phyloP scores from a whole-genome alignment of 257 asterid genomes.

The Phtheirospermum japonicum region DNA sequence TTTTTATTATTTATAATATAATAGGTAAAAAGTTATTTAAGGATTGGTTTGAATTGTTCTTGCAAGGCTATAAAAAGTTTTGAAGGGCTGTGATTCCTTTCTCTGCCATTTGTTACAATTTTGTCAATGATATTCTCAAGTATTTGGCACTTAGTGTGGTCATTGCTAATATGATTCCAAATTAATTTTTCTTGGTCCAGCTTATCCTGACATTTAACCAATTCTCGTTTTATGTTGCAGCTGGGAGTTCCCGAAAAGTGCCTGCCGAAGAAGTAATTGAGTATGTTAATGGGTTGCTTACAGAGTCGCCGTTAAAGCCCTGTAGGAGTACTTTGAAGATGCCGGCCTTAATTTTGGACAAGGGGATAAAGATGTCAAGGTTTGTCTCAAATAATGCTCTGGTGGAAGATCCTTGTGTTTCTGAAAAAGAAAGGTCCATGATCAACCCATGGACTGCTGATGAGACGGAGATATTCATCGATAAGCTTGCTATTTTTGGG shows the following conservation, averaged over 20 bases:
- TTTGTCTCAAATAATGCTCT: conserved; percentile 71
- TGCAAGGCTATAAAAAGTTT: not conserved
- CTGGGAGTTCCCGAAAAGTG: conserved; percentile 49
- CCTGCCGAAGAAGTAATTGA: conserved; percentile 56
- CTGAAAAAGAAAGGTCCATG: conserved; percentile 69
- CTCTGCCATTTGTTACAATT: not conserved
- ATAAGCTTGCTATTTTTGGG: conserved; percentile 67
- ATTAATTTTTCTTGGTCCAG: conserved; percentile 12
- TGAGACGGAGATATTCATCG: conserved; percentile 76
- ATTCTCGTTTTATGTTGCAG: conserved; percentile 46
- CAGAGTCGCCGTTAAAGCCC: conserved; percentile 55
- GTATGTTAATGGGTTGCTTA: conserved; percentile 51
- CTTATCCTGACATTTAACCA: conserved; percentile 20
- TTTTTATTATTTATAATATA: conserved; percentile 2
- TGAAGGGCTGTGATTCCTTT: not conserved
- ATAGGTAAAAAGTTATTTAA: not conserved
- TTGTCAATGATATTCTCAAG: not conserved
- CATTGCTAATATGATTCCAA: conserved; percentile 2
- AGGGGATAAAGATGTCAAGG: conserved; percentile 49
- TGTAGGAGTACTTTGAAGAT: conserved; percentile 60
- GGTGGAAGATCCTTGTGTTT: conserved; percentile 85
- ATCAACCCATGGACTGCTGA: conserved; percentile 75
- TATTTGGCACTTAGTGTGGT: conserved; percentile 2
- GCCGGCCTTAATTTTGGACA: conserved; percentile 86
- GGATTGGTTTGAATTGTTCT: conserved; percentile 6